A percentile compares a stretch with the other conserved stretches of the same genome.
Conservation (phyloP, 192 early-diverging fungal genomes). For the Linnemannia elongata region DNA sequence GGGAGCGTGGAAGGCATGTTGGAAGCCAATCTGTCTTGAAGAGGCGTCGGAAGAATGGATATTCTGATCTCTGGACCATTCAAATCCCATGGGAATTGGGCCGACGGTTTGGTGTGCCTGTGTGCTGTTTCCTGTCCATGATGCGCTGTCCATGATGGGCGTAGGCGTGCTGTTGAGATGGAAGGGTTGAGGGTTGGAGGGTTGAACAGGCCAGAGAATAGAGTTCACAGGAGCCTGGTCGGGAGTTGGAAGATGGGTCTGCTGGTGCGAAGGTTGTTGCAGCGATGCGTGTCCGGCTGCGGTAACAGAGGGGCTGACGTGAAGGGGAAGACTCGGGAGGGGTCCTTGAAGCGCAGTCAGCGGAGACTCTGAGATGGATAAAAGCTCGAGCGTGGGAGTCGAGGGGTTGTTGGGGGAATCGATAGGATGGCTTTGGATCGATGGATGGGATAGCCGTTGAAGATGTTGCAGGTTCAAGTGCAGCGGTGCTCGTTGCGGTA, state of each 20-base stretch:
- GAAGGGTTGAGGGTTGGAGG: slow-evolving; percentile 11
- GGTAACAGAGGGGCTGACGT: not conserved
- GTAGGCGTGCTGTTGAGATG: slow-evolving; percentile 15
- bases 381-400: not conserved
- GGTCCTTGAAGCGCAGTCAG: slow-evolving; percentile 12
- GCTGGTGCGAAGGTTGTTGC: slow-evolving; percentile 7
- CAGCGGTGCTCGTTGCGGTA: slow-evolving; percentile 9
- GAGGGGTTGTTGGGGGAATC: not conserved
- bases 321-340: not conserved
- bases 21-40: slow-evolving; percentile 26
- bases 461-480: slow-evolving; percentile 11
- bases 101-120: slow-evolving; percentile 38
- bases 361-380: slow-evolving; percentile 17
- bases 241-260: not conserved
- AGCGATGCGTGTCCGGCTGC: slow-evolving; percentile 15
- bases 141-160: slow-evolving; percentile 44
- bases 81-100: slow-evolving; percentile 47
- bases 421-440: slow-evolving; percentile 2
- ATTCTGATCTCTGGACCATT: slow-evolving; percentile 48
- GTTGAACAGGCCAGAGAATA: slow-evolving; percentile 29
- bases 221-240: slow-evolving; percentile 14
- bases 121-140: slow-evolving; percentile 42
- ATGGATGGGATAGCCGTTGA: slow-evolving; percentile 1
- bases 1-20: slow-evolving; percentile 26
- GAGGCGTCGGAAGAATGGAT: slow-evolving; percentile 24